Evolutionary conservation across 768 basidiomycete genomes (phyloP), one percentile per base, ranked within the genome.

Genomic region (Favolaschia claudopus): DNA sequence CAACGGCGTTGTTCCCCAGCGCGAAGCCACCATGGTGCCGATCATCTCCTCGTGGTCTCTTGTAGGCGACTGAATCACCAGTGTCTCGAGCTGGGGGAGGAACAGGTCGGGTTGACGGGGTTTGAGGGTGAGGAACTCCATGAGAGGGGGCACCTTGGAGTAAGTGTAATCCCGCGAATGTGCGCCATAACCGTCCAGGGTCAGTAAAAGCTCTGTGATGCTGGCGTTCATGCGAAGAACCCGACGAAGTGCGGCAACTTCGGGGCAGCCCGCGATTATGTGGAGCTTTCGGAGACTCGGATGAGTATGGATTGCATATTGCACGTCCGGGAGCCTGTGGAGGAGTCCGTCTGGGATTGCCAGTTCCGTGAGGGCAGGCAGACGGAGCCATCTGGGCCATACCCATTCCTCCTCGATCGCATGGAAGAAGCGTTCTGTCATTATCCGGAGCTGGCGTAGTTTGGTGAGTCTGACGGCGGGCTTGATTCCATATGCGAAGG

Each of bases 1-100:
- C 24, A 22, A 42, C n/a, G 20, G n/a, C 13, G 45, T 40, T n/a
- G 38, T 48, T 25, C 20, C 34, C 37, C 45, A 56, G 29, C 55
- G 55, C 46, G 46, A 40, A 28, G 32, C 15, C 24, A 56, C 15
- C 55, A 56, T 56, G 1, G 7, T 13, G 3, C 17, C 45, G 12
- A 56, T 4, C 15, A 24, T 31, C 9, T 56, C 55, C 17, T 40
- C 46, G 10, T 47, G 12, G 0, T 33, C 12, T 5, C 6, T 15
- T 22, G 13, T n/a, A 1, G 17, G 5, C 22, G 3, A 19, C 5
- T 4, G 14, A 13, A 56, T 1, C 6, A 56, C 8, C 37, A 56
- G 45, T 2, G 28, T 40, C 37, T 47, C 38, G 4, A 56, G 46
- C 5, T 34, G 36, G 37, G 55, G 46, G n/a, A 56, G 55, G n/a